phyloP scores from a whole-genome alignment of 1,284 basidiomycete species.

The Cutaneotrichosporon dermatis region DNA sequence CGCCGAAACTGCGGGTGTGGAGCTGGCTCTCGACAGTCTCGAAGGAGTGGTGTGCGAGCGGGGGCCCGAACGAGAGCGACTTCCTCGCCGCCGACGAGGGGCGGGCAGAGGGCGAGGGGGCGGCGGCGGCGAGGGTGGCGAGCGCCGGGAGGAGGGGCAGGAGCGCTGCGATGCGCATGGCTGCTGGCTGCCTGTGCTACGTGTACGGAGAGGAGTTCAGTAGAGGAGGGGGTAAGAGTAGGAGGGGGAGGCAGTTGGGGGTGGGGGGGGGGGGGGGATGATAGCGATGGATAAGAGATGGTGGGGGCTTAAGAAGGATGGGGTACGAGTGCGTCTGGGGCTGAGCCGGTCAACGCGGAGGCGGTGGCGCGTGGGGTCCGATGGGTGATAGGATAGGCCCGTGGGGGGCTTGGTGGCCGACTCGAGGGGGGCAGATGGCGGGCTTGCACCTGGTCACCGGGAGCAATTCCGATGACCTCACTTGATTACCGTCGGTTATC shows the following conservation, averaged over 20 bases:
- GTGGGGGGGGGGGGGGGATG: neutral
- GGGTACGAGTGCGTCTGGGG: neutral
- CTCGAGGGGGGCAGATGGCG: too few species aligned
- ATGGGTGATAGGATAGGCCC: neutral
- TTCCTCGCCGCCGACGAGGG: conserved; percentile 36
- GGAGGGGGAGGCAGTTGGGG: neutral
- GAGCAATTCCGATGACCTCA: neutral
- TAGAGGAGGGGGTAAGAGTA: neutral
- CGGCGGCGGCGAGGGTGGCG: conserved; percentile 29
- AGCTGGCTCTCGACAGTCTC: conserved; percentile 44
- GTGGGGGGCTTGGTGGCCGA: neutral
- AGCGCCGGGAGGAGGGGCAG: conserved; percentile 45
- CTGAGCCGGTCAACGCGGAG: neutral
- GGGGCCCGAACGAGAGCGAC: conserved; percentile 73
- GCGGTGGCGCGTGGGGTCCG: neutral
- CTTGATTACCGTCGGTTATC: neutral
- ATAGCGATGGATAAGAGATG: neutral
- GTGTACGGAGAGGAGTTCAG: neutral
- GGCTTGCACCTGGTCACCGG: neutral
- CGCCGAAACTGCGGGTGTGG: conserved; percentile 39
- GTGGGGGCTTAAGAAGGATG: neutral
- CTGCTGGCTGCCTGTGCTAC: neutral
- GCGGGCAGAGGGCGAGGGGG: conserved; percentile 3
- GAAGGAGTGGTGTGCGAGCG: conserved; percentile 67
- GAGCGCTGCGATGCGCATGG: conserved; percentile 45